Percentiles rank a stretch among this genome's conserved stretches.
Evolutionary conservation across 2,329 filamentous ascomycete genomes (phyloP).

Genomic region (Cladosporium colombiae): DNA sequence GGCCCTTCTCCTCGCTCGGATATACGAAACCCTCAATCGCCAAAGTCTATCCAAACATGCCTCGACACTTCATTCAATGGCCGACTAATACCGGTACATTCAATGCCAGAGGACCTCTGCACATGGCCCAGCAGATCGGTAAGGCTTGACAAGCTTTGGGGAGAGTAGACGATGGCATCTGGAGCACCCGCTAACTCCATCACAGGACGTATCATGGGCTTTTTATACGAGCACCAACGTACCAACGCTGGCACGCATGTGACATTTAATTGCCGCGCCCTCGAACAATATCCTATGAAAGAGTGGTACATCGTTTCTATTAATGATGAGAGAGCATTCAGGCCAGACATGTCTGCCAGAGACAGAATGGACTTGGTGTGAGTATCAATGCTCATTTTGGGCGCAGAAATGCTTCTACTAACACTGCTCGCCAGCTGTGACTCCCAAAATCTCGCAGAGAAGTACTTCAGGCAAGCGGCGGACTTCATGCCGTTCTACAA

Average conservation of each 20-base stretch:
- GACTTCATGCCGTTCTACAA: neutral
- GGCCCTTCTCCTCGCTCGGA: neutral
- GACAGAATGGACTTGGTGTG: neutral
- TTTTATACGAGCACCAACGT: constrained; percentile 7
- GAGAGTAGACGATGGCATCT: neutral
- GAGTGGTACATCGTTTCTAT: neutral
- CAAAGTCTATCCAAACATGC: neutral
- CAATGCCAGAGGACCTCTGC: neutral
- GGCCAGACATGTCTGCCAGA: neutral
- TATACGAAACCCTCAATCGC: neutral
- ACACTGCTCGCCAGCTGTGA: neutral
- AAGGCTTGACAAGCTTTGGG: neutral
- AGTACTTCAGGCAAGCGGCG: neutral
- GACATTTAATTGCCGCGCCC: neutral
- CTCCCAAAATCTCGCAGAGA: neutral
- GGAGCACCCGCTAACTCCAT: neutral
- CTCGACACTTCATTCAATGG: neutral
- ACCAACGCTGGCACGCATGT: neutral
- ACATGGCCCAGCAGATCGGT: neutral
- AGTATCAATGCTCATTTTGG: neutral
- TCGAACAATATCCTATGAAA: neutral
- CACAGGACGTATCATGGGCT: neutral
- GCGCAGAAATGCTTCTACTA: neutral
- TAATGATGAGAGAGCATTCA: neutral
- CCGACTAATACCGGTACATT: neutral